Conservation (phyloP, 345 rosid species). For the Bruguiera parviflora region DNA sequence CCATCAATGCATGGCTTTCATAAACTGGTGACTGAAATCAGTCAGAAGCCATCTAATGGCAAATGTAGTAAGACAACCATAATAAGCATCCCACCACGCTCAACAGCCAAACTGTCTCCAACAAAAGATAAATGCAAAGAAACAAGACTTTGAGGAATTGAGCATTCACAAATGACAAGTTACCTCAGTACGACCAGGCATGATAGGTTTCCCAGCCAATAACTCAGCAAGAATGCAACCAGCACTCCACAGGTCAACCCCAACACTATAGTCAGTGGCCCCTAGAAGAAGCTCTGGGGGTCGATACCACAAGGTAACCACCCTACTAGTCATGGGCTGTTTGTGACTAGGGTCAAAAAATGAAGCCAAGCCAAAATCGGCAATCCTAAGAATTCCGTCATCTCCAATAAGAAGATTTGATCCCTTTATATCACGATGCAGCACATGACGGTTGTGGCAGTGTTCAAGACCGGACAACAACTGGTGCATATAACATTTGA, state of each 20-base stretch:
- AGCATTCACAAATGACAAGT: background rate
- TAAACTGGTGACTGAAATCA: background rate
- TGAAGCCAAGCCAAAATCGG: conserved; percentile 35
- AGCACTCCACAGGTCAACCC: conserved; percentile 39
- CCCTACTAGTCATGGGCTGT: conserved; percentile 37
- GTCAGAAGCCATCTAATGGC: background rate
- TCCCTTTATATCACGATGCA: conserved; percentile 35
- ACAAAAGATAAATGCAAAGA: background rate
- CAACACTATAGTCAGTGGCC: conserved; percentile 32
- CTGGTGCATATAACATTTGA: conserved; percentile 31
- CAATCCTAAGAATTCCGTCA: conserved; percentile 32
- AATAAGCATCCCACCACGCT: background rate
- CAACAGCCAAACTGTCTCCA: background rate
- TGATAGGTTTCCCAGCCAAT: conserved; percentile 32
- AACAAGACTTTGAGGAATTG: background rate
- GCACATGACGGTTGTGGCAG: conserved; percentile 26
- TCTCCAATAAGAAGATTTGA: conserved; percentile 35
- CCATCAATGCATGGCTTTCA: background rate
- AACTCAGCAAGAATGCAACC: conserved; percentile 39
- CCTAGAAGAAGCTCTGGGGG: conserved; percentile 35
- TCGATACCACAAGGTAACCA: conserved; percentile 34
- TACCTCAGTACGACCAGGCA: conserved; percentile 38
- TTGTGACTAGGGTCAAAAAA: conserved; percentile 33
- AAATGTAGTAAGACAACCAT: background rate
- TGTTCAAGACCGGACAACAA: conserved; percentile 34